These are phyloP conservation scores for Eremothecium cymbalariae DNA, from an alignment of 1,139 yeast species.

Conservation along the genomic window DNA sequence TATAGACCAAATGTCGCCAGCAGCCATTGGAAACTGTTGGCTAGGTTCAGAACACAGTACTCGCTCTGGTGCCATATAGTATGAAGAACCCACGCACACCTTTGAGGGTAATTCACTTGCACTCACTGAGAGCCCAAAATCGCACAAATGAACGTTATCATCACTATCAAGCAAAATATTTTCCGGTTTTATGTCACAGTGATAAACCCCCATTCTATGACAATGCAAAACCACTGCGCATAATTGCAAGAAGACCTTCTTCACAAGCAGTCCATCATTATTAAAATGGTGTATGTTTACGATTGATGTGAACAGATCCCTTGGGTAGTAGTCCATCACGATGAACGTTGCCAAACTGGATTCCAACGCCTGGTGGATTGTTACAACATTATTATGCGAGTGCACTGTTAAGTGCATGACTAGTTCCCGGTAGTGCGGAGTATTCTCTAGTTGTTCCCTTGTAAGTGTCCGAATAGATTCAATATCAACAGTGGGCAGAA, in stretches of 20 bases:
- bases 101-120: constrained; percentile 54
- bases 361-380: constrained; percentile 66
- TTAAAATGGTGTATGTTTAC: constrained; percentile 48
- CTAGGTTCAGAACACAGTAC: constrained; percentile 40
- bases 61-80: constrained; percentile 92
- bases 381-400: constrained; percentile 64
- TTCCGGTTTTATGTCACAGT: constrained; percentile 90
- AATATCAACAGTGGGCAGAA: constrained; percentile 28
- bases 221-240: constrained; percentile 67
- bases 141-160: constrained; percentile 57
- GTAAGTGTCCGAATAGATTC: constrained; percentile 22
- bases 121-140: constrained; percentile 76
- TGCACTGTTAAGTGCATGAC: constrained; percentile 68
- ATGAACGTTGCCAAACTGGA: constrained; percentile 53
- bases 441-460: constrained; percentile 20
- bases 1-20: constrained; percentile 85
- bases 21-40: constrained; percentile 46
- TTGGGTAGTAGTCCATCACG: constrained; percentile 75
- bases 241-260: constrained; percentile 66
- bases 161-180: constrained; percentile 65
- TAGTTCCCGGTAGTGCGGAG: constrained; percentile 47
- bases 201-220: constrained; percentile 59
- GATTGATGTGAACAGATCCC: constrained; percentile 72
- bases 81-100: constrained; percentile 78
- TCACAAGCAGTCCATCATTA: constrained; percentile 39